phyloP scores from a whole-genome alignment of 2,329 filamentous ascomycete genomes.

The Fusarium mexicanum region DNA sequence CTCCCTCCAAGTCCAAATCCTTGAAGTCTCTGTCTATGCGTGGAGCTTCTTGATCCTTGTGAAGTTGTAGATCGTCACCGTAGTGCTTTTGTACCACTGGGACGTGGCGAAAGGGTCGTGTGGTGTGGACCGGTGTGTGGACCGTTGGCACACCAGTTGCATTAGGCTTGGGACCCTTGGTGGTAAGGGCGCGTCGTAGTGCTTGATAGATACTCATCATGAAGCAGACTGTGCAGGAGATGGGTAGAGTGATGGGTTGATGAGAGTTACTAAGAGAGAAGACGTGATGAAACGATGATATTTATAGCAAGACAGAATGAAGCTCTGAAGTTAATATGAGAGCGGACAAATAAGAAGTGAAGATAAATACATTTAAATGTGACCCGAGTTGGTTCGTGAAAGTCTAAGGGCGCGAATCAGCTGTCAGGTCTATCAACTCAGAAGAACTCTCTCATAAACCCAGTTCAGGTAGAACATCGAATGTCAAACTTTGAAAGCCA shows the following conservation, averaged over 20 bases:
- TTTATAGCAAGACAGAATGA: background rate
- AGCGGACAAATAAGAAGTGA: background rate
- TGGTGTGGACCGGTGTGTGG: background rate
- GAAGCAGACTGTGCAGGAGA: background rate
- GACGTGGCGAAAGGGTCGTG: background rate
- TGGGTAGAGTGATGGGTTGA: background rate
- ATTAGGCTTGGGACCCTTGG: background rate
- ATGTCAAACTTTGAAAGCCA: too few relatives aligned
- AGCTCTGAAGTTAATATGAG: background rate
- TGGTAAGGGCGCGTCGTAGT: background rate
- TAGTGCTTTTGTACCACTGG: background rate
- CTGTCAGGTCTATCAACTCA: too few relatives aligned
- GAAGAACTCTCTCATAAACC: too few relatives aligned
- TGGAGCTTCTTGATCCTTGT: background rate
- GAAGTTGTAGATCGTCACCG: too few relatives aligned
- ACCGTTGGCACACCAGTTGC: accelerated
- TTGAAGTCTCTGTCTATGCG: background rate
- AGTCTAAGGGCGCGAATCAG: background rate
- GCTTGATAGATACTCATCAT: background rate
- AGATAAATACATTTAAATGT: accelerated
- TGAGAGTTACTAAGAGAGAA: too few relatives aligned
- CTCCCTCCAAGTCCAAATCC: background rate
- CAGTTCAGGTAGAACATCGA: accelerated
- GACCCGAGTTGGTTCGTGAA: background rate
- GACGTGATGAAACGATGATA: accelerated